These are phyloP conservation scores for Dichomitus squalens DNA, from an alignment of 1,284 basidiomycete genomes.

Conservation along the genomic window DNA sequence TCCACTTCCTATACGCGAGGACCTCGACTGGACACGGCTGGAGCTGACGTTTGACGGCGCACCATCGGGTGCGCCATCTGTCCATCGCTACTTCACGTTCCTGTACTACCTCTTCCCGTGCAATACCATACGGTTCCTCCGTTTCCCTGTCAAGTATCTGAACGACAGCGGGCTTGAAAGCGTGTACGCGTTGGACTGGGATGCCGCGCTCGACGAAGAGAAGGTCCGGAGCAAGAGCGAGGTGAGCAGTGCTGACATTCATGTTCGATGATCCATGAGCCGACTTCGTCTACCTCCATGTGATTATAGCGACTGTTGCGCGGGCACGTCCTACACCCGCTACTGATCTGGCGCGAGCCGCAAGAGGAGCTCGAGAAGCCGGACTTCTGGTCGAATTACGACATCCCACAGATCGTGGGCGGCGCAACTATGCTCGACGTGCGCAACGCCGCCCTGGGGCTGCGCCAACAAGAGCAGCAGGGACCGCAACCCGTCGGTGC, in stretches of 20 bases:
- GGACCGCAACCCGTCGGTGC: background rate
- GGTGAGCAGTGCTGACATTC: slow-evolving; percentile 39
- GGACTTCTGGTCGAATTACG: slow-evolving; percentile 69
- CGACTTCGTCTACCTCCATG: background rate
- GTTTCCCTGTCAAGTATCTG: slow-evolving; percentile 66
- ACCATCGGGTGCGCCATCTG: slow-evolving; percentile 53
- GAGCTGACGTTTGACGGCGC: slow-evolving; percentile 56
- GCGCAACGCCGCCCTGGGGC: slow-evolving; percentile 49
- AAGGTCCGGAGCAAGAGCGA: slow-evolving; percentile 71
- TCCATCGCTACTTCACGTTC: slow-evolving; percentile 70
- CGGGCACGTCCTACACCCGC: slow-evolving; percentile 74
- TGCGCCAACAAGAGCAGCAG: slow-evolving; percentile 12
- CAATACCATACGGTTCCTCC: slow-evolving; percentile 78
- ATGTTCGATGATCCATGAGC: background rate
- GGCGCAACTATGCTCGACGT: slow-evolving; percentile 74
- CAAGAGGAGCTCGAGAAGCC: slow-evolving; percentile 62
- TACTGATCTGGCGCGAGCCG: slow-evolving; percentile 68
- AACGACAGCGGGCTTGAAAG: slow-evolving; percentile 47
- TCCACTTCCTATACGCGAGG: slow-evolving; percentile 49
- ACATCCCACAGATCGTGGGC: slow-evolving; percentile 66
- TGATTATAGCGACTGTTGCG: slow-evolving; percentile 63
- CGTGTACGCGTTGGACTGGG: slow-evolving; percentile 66
- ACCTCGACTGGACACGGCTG: slow-evolving; percentile 66
- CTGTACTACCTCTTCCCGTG: slow-evolving; percentile 89
- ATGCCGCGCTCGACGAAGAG: slow-evolving; percentile 66